Percentiles rank a stretch among this genome's conserved stretches.
These are phyloP conservation scores for Bryoglossum gracile DNA, from an alignment of 495 filamentous ascomycete species.

Conservation along the genomic window DNA sequence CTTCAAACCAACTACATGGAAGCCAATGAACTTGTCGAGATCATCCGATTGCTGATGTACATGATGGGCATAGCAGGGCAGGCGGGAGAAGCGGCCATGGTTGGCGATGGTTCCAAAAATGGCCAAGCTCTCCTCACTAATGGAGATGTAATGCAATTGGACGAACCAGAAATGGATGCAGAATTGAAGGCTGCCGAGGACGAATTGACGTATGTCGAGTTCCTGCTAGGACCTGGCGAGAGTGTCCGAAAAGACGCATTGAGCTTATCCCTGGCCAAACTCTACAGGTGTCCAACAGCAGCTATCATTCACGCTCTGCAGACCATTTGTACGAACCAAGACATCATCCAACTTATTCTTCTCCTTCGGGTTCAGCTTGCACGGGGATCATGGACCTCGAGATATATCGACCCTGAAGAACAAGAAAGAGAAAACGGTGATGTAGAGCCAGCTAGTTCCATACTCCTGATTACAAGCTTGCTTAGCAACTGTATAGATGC, in stretches of 20 bases:
- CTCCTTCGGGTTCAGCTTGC: constrained; percentile 61
- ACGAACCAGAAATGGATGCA: constrained; percentile 27
- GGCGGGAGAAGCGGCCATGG: too few species aligned
- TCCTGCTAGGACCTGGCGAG: constrained; percentile 39
- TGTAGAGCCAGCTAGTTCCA: constrained; percentile 48
- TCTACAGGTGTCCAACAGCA: constrained; percentile 53
- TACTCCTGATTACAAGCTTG: constrained; percentile 53
- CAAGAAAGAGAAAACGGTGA: constrained; percentile 38
- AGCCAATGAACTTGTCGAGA: constrained; percentile 38
- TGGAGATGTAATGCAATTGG: constrained; percentile 23
- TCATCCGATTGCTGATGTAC: constrained; percentile 41
- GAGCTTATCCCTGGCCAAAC: constrained; percentile 50
- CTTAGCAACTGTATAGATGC: constrained; percentile 75
- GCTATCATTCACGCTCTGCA: constrained; percentile 57
- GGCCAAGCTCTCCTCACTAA: constrained; percentile 28
- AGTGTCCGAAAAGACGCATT: constrained; percentile 37
- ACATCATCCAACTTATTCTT: constrained; percentile 65
- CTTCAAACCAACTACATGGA: constrained; percentile 43
- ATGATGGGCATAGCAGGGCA: too few species aligned
- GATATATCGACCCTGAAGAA: constrained; percentile 45
- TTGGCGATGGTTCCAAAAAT: constrained; percentile 30
- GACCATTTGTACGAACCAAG: constrained; percentile 53
- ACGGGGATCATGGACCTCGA: constrained; percentile 60
- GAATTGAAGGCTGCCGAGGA: constrained; percentile 30
- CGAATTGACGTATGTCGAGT: constrained; percentile 41